These are phyloP conservation scores for Botrytis fragariae DNA, from an alignment of 2,329 filamentous ascomycete genomes.

Conservation along the genomic window DNA sequence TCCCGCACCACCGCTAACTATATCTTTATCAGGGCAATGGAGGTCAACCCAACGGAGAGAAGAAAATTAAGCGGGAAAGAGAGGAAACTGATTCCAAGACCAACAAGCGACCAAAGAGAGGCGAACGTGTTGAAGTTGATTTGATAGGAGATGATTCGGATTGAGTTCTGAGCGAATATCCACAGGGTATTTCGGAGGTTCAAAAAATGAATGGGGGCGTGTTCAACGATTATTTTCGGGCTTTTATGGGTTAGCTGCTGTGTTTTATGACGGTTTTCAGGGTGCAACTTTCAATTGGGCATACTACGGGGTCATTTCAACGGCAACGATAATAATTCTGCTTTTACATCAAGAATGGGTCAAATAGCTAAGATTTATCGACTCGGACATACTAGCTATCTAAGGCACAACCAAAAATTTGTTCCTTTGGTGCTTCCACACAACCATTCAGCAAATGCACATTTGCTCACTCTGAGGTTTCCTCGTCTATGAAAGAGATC, in stretches of 20 bases:
- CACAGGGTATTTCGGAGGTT: neutral
- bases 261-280: neutral
- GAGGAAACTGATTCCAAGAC: neutral
- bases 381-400: no score
- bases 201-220: neutral
- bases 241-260: neutral
- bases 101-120: neutral
- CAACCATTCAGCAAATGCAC: neutral
- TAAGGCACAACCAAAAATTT: neutral
- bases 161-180: neutral
- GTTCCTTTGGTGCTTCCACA: neutral
- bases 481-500: no score
- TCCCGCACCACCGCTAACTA: neutral
- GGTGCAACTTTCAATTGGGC: neutral
- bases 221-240: no score
- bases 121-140: slow-evolving; percentile 3
- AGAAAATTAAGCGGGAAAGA: neutral
- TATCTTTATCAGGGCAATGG: neutral
- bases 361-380: no score
- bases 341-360: neutral
- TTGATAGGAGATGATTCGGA: slow-evolving; percentile 1
- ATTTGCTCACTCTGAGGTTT: no score
- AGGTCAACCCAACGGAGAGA: neutral
- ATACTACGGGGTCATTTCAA: accelerated
- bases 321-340: neutral